These are phyloP conservation scores for Apiotrichum mycotoxinovorans DNA, from an alignment of 1,284 basidiomycete genomes.

Conservation along the genomic window DNA sequence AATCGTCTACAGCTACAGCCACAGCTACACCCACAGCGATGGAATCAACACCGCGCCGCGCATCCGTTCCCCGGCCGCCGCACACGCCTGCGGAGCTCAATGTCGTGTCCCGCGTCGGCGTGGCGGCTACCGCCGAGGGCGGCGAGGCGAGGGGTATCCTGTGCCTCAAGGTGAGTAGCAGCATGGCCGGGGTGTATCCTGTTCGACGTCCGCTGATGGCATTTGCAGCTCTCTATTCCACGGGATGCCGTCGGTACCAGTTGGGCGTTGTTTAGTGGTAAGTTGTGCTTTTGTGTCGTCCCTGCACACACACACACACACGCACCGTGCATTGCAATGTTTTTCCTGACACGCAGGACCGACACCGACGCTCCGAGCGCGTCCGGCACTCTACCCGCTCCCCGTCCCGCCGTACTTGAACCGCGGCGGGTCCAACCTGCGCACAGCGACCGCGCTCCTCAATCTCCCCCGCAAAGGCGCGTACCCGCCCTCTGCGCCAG, in stretches of 20 bases:
- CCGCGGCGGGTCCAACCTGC: constrained; percentile 11
- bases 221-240: constrained; percentile 1
- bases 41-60: constrained; percentile 1
- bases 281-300: constrained; percentile 5
- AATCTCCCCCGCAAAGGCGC: constrained; percentile 18
- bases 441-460: constrained; percentile 27
- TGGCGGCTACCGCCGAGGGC: constrained; percentile 29
- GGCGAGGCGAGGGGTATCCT: constrained; percentile 28
- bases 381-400: constrained; percentile 35
- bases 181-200: too few relatives aligned
- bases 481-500: constrained; percentile 22
- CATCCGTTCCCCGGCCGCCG: not conserved
- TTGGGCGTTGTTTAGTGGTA: constrained; percentile 36
- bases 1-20: too few relatives aligned
- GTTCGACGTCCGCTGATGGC: not conserved
- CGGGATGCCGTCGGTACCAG: constrained; percentile 2
- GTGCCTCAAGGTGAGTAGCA: constrained; percentile 35
- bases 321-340: too few relatives aligned
- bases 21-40: not conserved
- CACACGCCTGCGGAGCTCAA: constrained; percentile 14
- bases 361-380: constrained; percentile 26
- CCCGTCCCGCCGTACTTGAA: constrained; percentile 21
- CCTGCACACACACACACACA: too few relatives aligned
- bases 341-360: constrained; percentile 8
- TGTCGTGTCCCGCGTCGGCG: constrained; percentile 34